Evolutionary conservation across 2,329 filamentous ascomycete species (phyloP).

Genomic region (Hymenoscyphus infarciens): DNA sequence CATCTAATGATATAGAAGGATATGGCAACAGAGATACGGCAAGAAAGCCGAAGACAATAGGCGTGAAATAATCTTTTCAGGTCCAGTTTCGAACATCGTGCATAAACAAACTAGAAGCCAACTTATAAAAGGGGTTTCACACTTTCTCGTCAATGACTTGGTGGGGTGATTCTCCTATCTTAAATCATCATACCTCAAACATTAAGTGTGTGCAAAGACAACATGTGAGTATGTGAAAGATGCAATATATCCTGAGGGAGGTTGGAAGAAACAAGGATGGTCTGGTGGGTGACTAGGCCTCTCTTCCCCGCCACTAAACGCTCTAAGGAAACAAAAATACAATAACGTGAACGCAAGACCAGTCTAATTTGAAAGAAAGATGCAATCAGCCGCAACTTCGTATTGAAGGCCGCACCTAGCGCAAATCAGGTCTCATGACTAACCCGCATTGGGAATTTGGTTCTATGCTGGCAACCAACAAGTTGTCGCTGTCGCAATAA

Average conservation of each 20-base stretch:
- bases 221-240: background rate
- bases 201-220: background rate
- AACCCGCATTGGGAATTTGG: background rate
- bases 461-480: background rate
- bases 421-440: background rate
- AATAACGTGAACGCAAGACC: background rate
- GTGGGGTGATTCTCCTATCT: background rate
- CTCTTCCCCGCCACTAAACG: background rate
- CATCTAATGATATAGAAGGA: too few relatives aligned
- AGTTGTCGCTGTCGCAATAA: background rate
- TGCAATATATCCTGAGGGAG: background rate
- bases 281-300: too few relatives aligned
- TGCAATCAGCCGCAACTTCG: background rate
- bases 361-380: background rate
- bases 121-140: too few relatives aligned
- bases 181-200: background rate
- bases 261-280: background rate
- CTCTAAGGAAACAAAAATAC: background rate
- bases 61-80: too few relatives aligned
- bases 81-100: too few relatives aligned
- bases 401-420: background rate
- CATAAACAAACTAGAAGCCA: too few relatives aligned
- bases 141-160: background rate
- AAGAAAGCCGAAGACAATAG: too few relatives aligned
- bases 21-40: too few relatives aligned